Base-by-base conservation (phyloP, 768 basidiomycete species). In the Nidularia pulvinata region DNA sequence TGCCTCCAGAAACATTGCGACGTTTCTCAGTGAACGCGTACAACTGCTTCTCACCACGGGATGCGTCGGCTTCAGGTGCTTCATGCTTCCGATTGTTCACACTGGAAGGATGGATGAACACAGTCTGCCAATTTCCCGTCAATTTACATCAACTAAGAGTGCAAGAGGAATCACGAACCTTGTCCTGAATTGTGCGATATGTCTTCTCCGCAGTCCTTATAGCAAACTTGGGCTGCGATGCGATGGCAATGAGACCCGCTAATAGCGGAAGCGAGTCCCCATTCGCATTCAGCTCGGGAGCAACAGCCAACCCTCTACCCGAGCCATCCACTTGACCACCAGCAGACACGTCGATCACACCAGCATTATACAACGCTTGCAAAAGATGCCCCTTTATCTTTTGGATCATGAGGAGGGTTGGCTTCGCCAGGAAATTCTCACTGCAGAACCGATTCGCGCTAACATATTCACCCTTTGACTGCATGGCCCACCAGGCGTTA, bases 191-290 rank as follows among this genome's bases (percentile, higher is more conserved):
- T 2, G 95, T 96, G 44, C 93, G 78, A 55, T 83, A 82, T 5
- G 77, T 78, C 65, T 77, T 84, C 44, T 87, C 86, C 1, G 85
- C 80, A 5, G 82, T 84, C 49, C 89, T 76, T 50, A 96, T 80
- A 3, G 90, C 94, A 67, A 95, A 96, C 67, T 95, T 95, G 22
- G 95, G 95, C 61, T 95, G 93, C 1, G 83, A 84, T 0, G 92
- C 93, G 49, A 91, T 82, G 7, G 93, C 84, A 63, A 97, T 90
- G 50, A 98, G 75, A 6, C 88, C 93, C 10, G 90, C 85, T 32
- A 96, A 72, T 25, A 97, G 69, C 9, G 95, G 90, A 13, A 86
- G 65, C 22, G 87, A 91, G 49, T 87, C 75, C n/a, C 79, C 79
- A 59, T 95, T 91, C 42, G 68, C 68, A 59, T 93, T 91, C 55